Base-by-base conservation (phyloP, 805 yeast species). In the Sugiyamaella americana region DNA sequence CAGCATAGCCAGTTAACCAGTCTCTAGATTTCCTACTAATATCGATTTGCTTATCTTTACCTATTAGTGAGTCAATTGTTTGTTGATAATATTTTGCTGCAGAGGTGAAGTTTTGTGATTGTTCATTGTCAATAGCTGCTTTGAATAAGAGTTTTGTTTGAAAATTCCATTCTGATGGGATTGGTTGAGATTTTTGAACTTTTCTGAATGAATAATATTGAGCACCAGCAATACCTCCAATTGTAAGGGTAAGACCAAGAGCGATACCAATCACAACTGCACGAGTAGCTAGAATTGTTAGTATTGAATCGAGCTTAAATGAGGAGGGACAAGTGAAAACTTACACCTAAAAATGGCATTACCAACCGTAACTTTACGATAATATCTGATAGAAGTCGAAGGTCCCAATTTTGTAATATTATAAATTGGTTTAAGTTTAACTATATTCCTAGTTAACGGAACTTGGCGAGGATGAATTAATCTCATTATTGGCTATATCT, bases 1-100 rank as follows among this genome's bases (percentile, higher is more conserved):
- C 68, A 3, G 62, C 56, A 47, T 64, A 64, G 3, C 66, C 67
- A 1, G 59, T 51, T 6, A 64, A 55, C 68, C 68, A 64, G 32
- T 46, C 49, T 17, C 42, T 48, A 16, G 56, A 48, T 44, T 62
- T 59, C 5, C 44, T 43, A 10, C 37, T 29, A 20, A 63, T 43
- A 32, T 62, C 58, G 21, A 17, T 24, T 6, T 32, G 29, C 2
- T 40, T 36, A 11, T 49, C 53, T 19, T 51, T 49, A 16, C 48
- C 48, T 11, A 58, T 50, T 3, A 63, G 49, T 3, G 52, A 41
- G 21, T 50, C 47, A 22, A 63, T 46, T 11, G 62, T 63, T 11
- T 49, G 46, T 30, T 55, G 49, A 34, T 50, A 56, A 36, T 50
- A 49, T 19, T 47, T 41, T 3, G 43, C 51, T 4, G 56, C 58